phyloP scores from a whole-genome alignment of 495 filamentous ascomycete species.

The Bathelium albidoporum region DNA sequence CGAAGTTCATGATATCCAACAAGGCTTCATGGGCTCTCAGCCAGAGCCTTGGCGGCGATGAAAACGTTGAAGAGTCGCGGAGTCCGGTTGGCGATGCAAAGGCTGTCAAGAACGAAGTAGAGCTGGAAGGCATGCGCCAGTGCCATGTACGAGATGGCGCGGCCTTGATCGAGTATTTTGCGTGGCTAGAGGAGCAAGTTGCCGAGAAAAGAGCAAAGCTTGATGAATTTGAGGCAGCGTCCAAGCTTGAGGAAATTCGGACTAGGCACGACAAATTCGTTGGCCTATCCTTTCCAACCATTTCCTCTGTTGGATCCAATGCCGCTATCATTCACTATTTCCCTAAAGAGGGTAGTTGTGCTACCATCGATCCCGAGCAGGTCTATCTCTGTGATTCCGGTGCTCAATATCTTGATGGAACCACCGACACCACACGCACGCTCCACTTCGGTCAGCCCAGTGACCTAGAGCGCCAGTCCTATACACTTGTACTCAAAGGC shows the following conservation, averaged over 20 bases:
- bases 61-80: conserved; percentile 72
- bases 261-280: conserved; percentile 74
- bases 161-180: conserved; percentile 84
- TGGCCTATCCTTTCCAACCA: conserved; percentile 89
- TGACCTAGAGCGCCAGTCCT: conserved; percentile 76
- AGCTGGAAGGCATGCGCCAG: conserved; percentile 84
- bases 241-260: conserved; percentile 78
- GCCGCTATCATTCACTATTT: conserved; percentile 97
- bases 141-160: conserved; percentile 95
- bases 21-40: conserved; percentile 91
- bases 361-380: conserved; percentile 71
- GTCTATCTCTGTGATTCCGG: conserved; percentile 97
- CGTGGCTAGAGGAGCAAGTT: conserved; percentile 90
- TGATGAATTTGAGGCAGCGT: conserved; percentile 83
- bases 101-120: conserved; percentile 90
- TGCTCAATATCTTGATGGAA: conserved; percentile 89
- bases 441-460: conserved; percentile 85
- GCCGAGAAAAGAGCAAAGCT: conserved; percentile 58
- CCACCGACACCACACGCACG: conserved; percentile 91
- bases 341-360: conserved; percentile 72
- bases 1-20: conserved; percentile 78
- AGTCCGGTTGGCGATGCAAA: conserved; percentile 91
- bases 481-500: conserved; percentile 95
- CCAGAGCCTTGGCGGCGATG: conserved; percentile 77
- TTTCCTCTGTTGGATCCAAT: conserved; percentile 90